Evolutionary conservation across 106 monocot species (phyloP).

Genomic region (Posidonia australis): DNA sequence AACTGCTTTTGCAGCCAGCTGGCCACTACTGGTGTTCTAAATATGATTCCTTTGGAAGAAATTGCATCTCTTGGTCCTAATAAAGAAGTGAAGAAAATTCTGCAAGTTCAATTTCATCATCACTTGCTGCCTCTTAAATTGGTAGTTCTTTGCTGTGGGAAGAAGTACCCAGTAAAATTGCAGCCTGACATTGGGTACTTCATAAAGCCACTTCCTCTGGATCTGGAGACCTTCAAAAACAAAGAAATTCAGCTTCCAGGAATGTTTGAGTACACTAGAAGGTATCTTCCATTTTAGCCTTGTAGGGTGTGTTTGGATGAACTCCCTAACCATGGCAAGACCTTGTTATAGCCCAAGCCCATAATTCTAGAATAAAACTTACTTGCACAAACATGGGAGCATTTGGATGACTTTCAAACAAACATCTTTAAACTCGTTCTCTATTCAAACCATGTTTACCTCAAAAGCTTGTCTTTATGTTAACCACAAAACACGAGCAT

Average conservation of each 20-base stretch:
- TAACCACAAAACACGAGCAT: too few species aligned
- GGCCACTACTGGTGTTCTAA: constrained; percentile 21
- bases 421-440: not conserved
- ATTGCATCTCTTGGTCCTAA: constrained; percentile 52
- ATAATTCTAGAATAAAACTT: too few species aligned
- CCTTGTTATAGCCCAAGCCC: too few species aligned
- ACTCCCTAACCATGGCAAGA: too few species aligned
- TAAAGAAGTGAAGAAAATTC: constrained; percentile 39
- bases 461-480: too few species aligned
- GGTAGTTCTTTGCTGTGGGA: constrained; percentile 46
- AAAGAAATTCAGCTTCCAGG: constrained; percentile 64
- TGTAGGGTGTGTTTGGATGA: too few species aligned
- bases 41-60: constrained; percentile 52
- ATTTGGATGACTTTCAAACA: too few species aligned
- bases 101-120: constrained; percentile 73
- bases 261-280: constrained; percentile 83
- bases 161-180: constrained; percentile 55
- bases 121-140: constrained; percentile 78
- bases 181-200: constrained; percentile 97
- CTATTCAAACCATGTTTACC: too few species aligned
- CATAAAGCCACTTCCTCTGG: constrained; percentile 48
- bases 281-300: constrained; percentile 30
- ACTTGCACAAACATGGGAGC: too few species aligned
- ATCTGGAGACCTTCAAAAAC: constrained; percentile 36
- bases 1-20: constrained; percentile 27